phyloP scores from a whole-genome alignment of 176 grass and related monocot genomes.

The Paspalum notatum region DNA sequence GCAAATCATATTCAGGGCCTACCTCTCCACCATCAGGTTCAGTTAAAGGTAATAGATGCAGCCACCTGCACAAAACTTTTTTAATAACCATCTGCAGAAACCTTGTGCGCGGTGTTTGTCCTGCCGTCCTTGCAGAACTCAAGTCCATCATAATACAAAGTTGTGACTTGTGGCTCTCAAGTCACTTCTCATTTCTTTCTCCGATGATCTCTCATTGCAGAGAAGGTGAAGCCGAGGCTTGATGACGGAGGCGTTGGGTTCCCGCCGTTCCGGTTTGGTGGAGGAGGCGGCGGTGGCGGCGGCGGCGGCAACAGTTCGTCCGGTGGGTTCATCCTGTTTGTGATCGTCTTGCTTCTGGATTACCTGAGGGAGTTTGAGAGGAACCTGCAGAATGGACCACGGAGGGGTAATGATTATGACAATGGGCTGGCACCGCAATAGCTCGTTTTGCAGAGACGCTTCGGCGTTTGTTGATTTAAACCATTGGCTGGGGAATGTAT shows the following conservation, averaged over 20 bases:
- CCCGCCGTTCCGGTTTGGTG: slow-evolving; percentile 53
- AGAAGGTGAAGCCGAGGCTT: slow-evolving; percentile 52
- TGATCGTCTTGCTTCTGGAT: slow-evolving; percentile 57
- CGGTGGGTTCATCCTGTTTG: slow-evolving; percentile 55
- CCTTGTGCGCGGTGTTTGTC: background rate
- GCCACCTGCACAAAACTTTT: background rate
- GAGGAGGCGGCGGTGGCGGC: slow-evolving; percentile 16
- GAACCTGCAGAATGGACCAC: slow-evolving; percentile 47
- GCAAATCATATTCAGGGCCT: slow-evolving; percentile 52
- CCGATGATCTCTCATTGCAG: slow-evolving; percentile 5
- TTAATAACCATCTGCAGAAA: background rate
- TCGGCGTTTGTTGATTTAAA: background rate
- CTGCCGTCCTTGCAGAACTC: background rate
- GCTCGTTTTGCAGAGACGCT: background rate
- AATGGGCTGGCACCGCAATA: slow-evolving; percentile 35
- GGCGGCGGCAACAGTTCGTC: slow-evolving; percentile 49
- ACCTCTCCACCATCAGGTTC: slow-evolving; percentile 57
- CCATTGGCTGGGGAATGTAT: background rate
- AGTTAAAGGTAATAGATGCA: slow-evolving; percentile 56
- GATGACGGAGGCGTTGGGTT: slow-evolving; percentile 55
- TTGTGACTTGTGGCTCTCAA: background rate
- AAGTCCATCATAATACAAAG: background rate
- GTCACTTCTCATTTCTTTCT: background rate
- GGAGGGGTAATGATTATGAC: slow-evolving; percentile 44
- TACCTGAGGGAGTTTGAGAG: slow-evolving; percentile 56